Base-by-base conservation (phyloP, 78 protist species). In the Dictyostelium purpureum region DNA sequence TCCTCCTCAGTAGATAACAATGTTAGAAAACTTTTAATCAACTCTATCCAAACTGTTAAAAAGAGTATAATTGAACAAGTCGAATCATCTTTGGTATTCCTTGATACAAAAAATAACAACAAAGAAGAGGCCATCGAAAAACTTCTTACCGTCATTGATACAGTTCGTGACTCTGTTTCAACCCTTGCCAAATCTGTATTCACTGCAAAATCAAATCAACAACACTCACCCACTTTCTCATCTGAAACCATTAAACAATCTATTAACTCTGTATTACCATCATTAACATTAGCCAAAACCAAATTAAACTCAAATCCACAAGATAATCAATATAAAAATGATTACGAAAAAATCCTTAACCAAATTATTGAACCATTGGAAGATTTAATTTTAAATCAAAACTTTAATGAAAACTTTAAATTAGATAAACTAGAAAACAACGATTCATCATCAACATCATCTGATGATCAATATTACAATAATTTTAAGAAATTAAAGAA, bases 111-210 rank as follows among this genome's bases (percentile, higher is more conserved):
- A 63, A 63, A 63, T 33, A 10, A 56, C 16, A 51, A 79, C 26
- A 28, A 28, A 9, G 47, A 35, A 33, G 54, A 37, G 2, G 10
- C 37, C 11, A 47, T 52, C 33, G 67, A 52, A 35, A 47, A 76
- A 54, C 54, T 82, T 19, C 14, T 85, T 12, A 59, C 75, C 0
- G 54, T 85, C 0, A 18, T 56, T 1, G 92, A 85, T 85, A 77
- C 79, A 52, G 65, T 85, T 61, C 24, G 69, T 19, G 92, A 85
- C 4, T 59, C 76, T 19, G 80, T 54, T 38, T 81, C 71, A 57
- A 73, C 26, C 56, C 26, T 37, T 11, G 26, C 71, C 1, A 52
- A 70, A 40, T 63, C 82, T 7, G 54, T 61, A 59, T 85, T 85
- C 47, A 71, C 57, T 38, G 28, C n/a, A 12, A 24, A 83, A 51